Conservation (phyloP, 371 early-diverging fungal genomes). For the Mucor plumbeus region DNA sequence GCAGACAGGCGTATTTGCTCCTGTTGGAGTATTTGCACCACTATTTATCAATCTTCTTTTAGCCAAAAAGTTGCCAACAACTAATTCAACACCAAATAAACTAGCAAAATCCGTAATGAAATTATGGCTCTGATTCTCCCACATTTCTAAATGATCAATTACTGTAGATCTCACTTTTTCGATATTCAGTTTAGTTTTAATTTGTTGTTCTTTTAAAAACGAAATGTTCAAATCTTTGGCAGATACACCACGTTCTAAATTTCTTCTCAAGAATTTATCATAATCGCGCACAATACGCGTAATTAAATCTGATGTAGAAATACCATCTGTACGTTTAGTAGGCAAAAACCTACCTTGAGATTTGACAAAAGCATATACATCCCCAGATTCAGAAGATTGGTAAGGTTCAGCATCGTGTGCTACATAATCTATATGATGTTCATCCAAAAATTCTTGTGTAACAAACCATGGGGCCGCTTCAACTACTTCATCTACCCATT, state of each 20-base stretch:
- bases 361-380: constrained; percentile 93
- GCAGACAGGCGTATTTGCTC: not conserved
- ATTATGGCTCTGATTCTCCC: constrained; percentile 79
- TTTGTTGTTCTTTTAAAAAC: constrained; percentile 80
- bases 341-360: constrained; percentile 84
- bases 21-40: constrained; percentile 12
- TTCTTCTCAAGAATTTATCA: constrained; percentile 87
- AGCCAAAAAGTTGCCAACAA: constrained; percentile 20
- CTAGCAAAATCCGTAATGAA: constrained; percentile 72
- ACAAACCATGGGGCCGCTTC: constrained; percentile 89
- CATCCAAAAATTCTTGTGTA: constrained; percentile 83
- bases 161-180: constrained; percentile 57
- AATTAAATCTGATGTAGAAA: constrained; percentile 93
- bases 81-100: constrained; percentile 66
- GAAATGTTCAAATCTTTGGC: constrained; percentile 88
- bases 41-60: constrained; percentile 17
- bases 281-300: constrained; percentile 94
- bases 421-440: constrained; percentile 91
- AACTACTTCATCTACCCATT: constrained; percentile 95
- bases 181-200: constrained; percentile 76
- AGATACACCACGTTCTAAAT: constrained; percentile 86
- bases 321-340: constrained; percentile 88
- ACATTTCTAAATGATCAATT: constrained; percentile 65
- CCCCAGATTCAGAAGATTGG: constrained; percentile 72
- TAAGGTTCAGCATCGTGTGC: constrained; percentile 97